phyloP scores from a whole-genome alignment of 2,329 filamentous ascomycete genomes.

The Diaporthe amygdali region DNA sequence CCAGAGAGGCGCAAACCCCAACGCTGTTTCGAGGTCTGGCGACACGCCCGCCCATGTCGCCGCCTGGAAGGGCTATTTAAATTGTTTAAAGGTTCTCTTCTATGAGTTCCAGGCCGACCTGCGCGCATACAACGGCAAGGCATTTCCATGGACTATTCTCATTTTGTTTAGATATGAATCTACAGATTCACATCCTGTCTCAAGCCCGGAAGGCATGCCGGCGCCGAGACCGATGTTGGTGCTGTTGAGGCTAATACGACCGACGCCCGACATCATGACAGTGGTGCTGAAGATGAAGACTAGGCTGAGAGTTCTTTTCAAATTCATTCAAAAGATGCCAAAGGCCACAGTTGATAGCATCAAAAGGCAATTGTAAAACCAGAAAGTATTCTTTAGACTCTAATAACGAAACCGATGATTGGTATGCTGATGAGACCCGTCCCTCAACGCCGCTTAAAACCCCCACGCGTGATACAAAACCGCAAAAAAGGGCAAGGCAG shows the following conservation, averaged over 20 bases:
- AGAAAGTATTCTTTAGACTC: neutral
- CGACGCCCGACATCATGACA: too few relatives aligned
- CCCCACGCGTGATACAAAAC: neutral
- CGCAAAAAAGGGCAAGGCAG: neutral
- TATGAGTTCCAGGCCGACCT: neutral
- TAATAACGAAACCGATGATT: neutral
- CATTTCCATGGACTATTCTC: too few relatives aligned
- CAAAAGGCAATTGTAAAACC: neutral
- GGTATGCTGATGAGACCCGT: neutral
- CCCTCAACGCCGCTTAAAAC: neutral
- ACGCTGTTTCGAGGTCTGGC: neutral
- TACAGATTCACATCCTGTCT: too few relatives aligned
- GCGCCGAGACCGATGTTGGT: too few relatives aligned
- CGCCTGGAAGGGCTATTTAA: neutral
- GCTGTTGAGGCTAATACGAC: too few relatives aligned
- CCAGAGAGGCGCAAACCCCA: neutral
- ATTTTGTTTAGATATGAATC: too few relatives aligned
- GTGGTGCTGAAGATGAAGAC: neutral
- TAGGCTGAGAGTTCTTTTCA: too few relatives aligned
- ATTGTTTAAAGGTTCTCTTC: neutral
- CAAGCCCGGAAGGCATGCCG: too few relatives aligned
- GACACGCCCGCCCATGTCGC: neutral
- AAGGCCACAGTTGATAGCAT: neutral
- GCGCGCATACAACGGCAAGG: neutral
- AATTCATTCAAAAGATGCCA: too few relatives aligned